Percentiles rank a stretch among this genome's conserved stretches.
Conservation (phyloP, 345 rosid species). For the Noccaea bulbosa region DNA sequence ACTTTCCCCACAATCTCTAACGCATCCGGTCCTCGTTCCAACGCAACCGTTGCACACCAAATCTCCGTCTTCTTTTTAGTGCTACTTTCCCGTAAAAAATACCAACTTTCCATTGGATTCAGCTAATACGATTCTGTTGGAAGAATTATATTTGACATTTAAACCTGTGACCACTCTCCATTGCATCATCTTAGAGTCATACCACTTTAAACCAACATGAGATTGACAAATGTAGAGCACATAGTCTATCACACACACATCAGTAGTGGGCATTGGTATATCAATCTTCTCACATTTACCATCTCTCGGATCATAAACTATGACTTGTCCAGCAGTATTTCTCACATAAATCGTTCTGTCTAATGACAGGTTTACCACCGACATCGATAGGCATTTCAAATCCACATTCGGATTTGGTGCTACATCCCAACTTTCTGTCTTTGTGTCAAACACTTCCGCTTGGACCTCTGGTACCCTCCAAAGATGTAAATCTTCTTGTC, state of each 20-base stretch:
- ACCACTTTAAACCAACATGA: background rate
- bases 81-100: background rate
- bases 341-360: background rate
- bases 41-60: background rate
- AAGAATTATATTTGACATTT: background rate
- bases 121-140: background rate
- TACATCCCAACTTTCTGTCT: conserved; percentile 45
- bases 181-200: background rate
- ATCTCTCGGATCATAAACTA: conserved; percentile 14
- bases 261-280: background rate
- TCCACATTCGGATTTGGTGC: background rate
- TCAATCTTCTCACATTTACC: background rate
- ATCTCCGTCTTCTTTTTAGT: background rate
- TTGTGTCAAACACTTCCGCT: conserved; percentile 68
- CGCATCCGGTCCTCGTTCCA: background rate
- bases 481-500: conserved; percentile 13
- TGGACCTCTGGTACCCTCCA: conserved; percentile 61
- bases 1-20: background rate
- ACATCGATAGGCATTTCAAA: background rate
- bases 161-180: background rate
- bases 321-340: background rate
- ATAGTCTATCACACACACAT: conserved; percentile 2
- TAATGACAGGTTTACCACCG: background rate
- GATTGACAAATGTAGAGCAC: background rate
- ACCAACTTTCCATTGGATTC: background rate